Conservation (phyloP, 768 basidiomycete species). For the Cystofilobasidium macerans region DNA sequence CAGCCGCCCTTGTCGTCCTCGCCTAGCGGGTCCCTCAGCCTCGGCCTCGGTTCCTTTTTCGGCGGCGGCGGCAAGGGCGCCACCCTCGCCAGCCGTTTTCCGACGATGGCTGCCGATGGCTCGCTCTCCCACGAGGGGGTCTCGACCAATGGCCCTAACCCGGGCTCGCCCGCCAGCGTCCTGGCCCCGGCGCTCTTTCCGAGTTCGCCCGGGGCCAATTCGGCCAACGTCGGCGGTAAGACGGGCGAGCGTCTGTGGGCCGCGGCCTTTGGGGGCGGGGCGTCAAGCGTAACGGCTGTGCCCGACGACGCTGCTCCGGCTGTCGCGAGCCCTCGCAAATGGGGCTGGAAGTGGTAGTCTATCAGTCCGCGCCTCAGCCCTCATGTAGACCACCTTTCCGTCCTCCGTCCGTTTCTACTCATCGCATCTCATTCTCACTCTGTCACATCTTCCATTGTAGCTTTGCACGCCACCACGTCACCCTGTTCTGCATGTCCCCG, state of each 20-base stretch:
- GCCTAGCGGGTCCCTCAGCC: too few species aligned
- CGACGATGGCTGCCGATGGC: neutral
- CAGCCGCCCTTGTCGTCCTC: neutral
- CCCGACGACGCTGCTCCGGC: neutral
- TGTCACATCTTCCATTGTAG: too few species aligned
- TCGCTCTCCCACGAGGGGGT: neutral
- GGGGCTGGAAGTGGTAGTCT: constrained; percentile 3
- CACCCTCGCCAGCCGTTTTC: neutral
- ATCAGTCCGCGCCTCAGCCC: too few species aligned
- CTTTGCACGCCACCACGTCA: too few species aligned
- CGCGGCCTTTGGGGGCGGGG: neutral
- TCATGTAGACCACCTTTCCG: too few species aligned
- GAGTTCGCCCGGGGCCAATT: neutral
- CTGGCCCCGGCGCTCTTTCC: neutral
- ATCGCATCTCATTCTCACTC: too few species aligned
- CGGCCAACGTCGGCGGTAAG: neutral
- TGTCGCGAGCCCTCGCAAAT: neutral
- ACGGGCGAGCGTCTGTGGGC: neutral
- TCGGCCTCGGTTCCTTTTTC: neutral
- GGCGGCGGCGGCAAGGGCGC: neutral
- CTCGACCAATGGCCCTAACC: too few species aligned
- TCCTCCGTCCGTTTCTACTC: too few species aligned
- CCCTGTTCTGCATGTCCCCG: too few species aligned
- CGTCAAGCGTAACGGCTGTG: neutral
- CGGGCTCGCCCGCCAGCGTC: neutral